Base-by-base conservation (phyloP, 2,329 filamentous ascomycete genomes). In the Trichoderma hamatum region DNA sequence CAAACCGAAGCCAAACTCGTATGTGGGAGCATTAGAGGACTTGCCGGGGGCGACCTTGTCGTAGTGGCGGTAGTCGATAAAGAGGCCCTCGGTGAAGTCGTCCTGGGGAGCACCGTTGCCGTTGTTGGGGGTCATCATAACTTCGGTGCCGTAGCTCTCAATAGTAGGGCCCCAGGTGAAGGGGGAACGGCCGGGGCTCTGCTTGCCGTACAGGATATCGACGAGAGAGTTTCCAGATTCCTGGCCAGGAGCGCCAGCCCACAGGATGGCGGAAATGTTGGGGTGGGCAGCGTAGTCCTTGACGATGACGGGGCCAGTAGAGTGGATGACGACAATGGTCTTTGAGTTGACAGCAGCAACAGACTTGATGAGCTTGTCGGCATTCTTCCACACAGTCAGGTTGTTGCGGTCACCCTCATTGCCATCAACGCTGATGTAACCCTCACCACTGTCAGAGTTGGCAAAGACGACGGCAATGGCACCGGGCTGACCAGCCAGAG, bases 381-480 rank as follows among this genome's bases (percentile, higher is more conserved):
- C 94, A 69, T 89, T 86, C 70, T 90, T 85, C 95, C 95, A 98
- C 0, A 97, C 84, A 0, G 94, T 97, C 46, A 99, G 84, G 81
- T 99, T 97, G 75, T 94, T 94, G 65, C 96, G 90, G 79, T 98
- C 95, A 69, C 96, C 96, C 70, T 85, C 83, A 78, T 97, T 97
- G 66, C 88, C 91, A 71, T 94, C 95, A 1, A 96, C 87, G 32
- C 82, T 85, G 75, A 98, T 93, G 81, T 88, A 97, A 6, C 93
- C 94, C 80, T 98, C 96, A 65, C 95, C 95, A 3, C 91, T 88
- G 77, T 94, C 86, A 16, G 94, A 90, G 73, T 97, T 97, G 75
- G 92, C 94, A 74, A 98, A 98, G 13, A 97, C 94, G 52, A 99
- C 86, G 72, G 94, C 84, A 0, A 90, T 89, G 16, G 88, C 89